phyloP scores from a whole-genome alignment of 139 green algal genomes.

The Pseudopediastrum boryanum region DNA sequence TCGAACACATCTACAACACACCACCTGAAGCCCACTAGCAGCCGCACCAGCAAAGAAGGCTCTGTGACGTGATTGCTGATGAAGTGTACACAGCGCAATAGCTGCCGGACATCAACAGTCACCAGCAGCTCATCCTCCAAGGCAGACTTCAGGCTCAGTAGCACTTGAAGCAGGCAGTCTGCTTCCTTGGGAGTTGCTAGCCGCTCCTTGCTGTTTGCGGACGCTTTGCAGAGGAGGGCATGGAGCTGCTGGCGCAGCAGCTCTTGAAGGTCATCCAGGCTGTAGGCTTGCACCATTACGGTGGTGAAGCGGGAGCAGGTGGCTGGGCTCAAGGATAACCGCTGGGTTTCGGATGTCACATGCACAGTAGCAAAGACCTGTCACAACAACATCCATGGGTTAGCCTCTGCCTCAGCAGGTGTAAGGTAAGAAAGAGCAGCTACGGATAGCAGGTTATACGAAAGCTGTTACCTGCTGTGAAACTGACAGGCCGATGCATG shows the following conservation, averaged over 20 bases:
- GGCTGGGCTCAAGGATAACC: conserved; percentile 36
- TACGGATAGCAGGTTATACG: too few species aligned
- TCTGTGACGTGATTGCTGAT: not conserved
- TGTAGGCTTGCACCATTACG: conserved; percentile 22
- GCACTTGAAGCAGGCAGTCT: not conserved
- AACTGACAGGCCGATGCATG: too few species aligned
- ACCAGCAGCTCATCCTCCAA: not conserved
- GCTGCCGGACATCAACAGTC: not conserved
- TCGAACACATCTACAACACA: conserved; percentile 18
- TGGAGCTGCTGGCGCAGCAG: conserved; percentile 8
- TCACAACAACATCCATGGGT: not conserved
- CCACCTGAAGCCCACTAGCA: conserved; percentile 39
- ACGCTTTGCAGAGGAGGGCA: not conserved
- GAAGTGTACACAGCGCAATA: conserved; percentile 25
- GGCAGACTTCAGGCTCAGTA: not conserved
- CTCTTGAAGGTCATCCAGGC: not conserved
- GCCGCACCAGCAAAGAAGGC: not conserved
- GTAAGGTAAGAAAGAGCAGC: too few species aligned
- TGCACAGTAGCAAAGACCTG: conserved; percentile 39
- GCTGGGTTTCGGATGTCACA: not conserved
- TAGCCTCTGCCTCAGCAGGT: too few species aligned
- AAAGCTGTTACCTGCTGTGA: too few species aligned
- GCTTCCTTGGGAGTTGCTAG: not conserved
- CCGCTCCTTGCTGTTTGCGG: conserved; percentile 3
- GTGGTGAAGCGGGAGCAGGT: conserved; percentile 43